Base-by-base conservation (phyloP, 768 basidiomycete genomes). In the Suillus decipiens region DNA sequence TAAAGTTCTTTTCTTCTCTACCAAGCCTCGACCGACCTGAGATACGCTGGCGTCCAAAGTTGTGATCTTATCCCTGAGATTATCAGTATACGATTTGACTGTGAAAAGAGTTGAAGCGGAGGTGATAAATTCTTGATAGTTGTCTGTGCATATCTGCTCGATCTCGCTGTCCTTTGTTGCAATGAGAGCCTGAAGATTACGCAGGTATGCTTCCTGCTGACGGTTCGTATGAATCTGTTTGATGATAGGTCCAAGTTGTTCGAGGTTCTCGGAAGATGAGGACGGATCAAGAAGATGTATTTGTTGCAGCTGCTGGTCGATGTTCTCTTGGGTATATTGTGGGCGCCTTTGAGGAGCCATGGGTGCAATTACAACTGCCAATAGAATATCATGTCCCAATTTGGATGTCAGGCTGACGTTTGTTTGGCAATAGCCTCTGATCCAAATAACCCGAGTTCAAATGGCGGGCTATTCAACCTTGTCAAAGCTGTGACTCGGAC, bases 61-160 rank as follows among this genome's bases (percentile, higher is more conserved):
- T n/a, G 87, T 85, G 65, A 99, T 97, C 71, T 89, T 92, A 70
- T 96, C 89, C 70, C 93, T 89, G 70, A 99, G 87, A 76, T 90
- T 94, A 68, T 90, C 93, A 42, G 97, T 99, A 71, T 97, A 98
- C 22, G 95, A 94, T 75, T 98, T 90, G 73, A 99, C 94, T 54
- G 90, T 90, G 76, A 98, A 90, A 65, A 99, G 82, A 3, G 95
- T 98, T n/a, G 95, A 94, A 17, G 98, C 95, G 22, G 96, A 97
- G 34, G 90, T 89, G 39, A 98, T 95, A 70, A 99, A 99, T 77
- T 99, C 96, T 77, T 96, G 94, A 71, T 99, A 98, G 75, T 99
- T 99, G 68, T 95, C 92, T 62, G 89, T 86, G 78, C 97, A 99
- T 75, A 98, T 95, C 64, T 86, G 87, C 78, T 99, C 94, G 75